These are phyloP conservation scores for Luffa acutangula DNA, from an alignment of 306 rosid species.

Conservation along the genomic window DNA sequence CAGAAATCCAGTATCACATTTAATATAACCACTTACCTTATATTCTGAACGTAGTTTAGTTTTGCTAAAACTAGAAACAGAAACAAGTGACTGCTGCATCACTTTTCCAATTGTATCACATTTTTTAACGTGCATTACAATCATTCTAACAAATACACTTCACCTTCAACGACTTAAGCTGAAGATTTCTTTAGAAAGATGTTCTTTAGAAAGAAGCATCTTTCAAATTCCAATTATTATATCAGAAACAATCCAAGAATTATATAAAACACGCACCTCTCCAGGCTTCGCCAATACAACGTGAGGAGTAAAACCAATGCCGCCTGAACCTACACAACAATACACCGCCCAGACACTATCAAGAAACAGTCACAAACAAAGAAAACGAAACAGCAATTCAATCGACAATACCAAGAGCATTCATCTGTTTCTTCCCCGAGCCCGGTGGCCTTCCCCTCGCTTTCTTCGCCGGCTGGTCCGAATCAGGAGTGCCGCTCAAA, in stretches of 20 bases:
- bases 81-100: neutral
- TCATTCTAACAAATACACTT: neutral
- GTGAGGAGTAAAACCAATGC: constrained; percentile 56
- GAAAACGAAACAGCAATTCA: neutral
- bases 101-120: neutral
- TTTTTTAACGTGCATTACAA: neutral
- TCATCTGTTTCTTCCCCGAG: constrained; percentile 59
- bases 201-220: neutral
- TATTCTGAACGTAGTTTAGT: neutral
- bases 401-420: constrained; percentile 36
- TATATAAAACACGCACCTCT: constrained; percentile 37
- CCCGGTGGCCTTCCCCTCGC: constrained; percentile 78
- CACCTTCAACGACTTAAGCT: neutral
- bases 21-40: neutral
- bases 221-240: neutral
- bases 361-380: neutral
- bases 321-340: constrained; percentile 43
- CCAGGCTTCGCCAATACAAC: constrained; percentile 56
- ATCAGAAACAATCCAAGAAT: neutral
- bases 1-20: neutral
- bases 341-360: neutral
- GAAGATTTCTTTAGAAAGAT: neutral
- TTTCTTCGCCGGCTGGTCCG: constrained; percentile 48
- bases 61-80: neutral
- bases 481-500: constrained; percentile 38